Base-by-base conservation (phyloP, 257 asterid species). In the Nyctanthes arbortristis region DNA sequence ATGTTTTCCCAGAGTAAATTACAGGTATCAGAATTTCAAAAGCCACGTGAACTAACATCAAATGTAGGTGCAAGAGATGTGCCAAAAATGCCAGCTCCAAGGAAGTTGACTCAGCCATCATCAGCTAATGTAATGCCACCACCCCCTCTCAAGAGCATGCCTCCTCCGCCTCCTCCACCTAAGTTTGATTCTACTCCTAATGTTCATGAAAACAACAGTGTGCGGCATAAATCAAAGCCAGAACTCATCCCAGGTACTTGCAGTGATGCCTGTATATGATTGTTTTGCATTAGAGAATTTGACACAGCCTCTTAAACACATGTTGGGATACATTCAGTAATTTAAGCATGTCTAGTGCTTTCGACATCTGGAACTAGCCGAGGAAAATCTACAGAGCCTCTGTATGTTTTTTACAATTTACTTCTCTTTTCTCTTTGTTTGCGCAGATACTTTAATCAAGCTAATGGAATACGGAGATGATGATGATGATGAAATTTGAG, bases 401-500 rank as follows among this genome's bases (percentile, higher is more conserved):
- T 52, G 24, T 32, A 30, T 22, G 18, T 32, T 28, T 22, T 5
- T 28, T 36, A 0, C 27, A 27, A 4, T 20, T 11, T 62, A 13
- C 16, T 28, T 45, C 49, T 12, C 61, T 25, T 16, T 22, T 27
- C 9, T 25, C 10, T 11, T 39, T 39, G 25, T 24, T 16, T 27
- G 66, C 22, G 34, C 80, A 89, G 99, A 94, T 84, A 91, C 97
- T 14, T 72, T 94, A 69, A 76, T 83, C 78, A 88, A 86, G 84
- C 79, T 94, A 59, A 81, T 91, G 97, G 97, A 94, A 75, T 94
- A 91, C 67, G 99, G 99, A 71, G 97, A 91, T 66, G 96, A 88
- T 1, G 81, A 30, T 0, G 89, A 76, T 45, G 83, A 85, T 31
- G 87, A 79, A 16, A n/a, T 49, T 24, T 0, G 74, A 68, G 67